Base-by-base conservation (phyloP, 331 rosid species). In the Spiraea crenata region DNA sequence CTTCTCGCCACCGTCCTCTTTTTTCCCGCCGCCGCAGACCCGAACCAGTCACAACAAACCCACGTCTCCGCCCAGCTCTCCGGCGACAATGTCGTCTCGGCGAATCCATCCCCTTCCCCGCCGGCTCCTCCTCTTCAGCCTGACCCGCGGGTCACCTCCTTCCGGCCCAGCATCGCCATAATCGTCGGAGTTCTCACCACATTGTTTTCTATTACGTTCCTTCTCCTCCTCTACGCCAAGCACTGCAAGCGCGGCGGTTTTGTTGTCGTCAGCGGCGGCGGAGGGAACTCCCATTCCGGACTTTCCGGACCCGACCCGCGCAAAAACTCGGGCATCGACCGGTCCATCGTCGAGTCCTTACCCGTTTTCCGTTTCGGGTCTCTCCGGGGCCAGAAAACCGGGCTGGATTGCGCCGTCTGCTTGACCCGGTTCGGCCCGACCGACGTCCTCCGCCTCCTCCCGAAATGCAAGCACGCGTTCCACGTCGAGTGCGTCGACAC, bases 401-500 rank as follows among this genome's bases (percentile, higher is more conserved):
- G 89, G 0, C 87, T 87, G 0, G 98, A 93, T 37, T 93, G 97
- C 84, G 92, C 97, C 4, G 95, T 93, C n/a, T 90, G 97, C 62
- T 82, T 93, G 3, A 69, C 16, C 51, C 77, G 74, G 45, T 90
- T 88, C 75, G 91, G 89, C 14, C 17, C 81, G 1, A 16, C 83
- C 3, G 97, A 93, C 76, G 78, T 93, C 61, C 89, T 93, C 20
- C 80, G 95, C 3, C 78, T 93, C 57, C 85, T 93, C 7, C 99
- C 95, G 0, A 93, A 93, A 39, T 93, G 97, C 78, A 84, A 86
- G 50, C 99, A 93, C 76, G 97, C 93, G 10, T 93, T 93, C 76
- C 99, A 93, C 62, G 92, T 91, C 5, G 99, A 93, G 56, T 93
- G 99, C 80, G 96, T 93, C 5, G 99, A 93, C 64, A 93, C 97